Conservation (phyloP, 345 rosid species). For the Physaria fendleri region DNA sequence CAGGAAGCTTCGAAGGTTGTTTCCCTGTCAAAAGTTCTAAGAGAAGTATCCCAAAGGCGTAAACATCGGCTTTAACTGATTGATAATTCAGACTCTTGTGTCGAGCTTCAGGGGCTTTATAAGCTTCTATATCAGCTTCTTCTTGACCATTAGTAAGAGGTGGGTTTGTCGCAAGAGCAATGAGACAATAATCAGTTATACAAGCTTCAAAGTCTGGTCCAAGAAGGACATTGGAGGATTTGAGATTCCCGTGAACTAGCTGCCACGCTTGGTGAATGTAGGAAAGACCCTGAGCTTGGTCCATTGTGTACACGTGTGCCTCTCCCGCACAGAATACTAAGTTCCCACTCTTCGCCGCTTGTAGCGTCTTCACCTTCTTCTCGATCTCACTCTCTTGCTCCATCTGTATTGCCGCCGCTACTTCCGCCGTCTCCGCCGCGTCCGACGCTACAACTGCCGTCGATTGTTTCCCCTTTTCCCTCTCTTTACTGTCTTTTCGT, state of each 20-base stretch:
- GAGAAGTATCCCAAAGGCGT: conserved; percentile 64
- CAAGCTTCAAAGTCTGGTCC: conserved; percentile 83
- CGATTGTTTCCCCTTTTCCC: conserved; percentile 18
- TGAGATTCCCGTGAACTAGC: conserved; percentile 74
- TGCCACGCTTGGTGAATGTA: conserved; percentile 88
- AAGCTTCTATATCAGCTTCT: conserved; percentile 37
- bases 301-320: no score
- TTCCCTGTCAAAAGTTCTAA: conserved; percentile 79
- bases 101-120: conserved; percentile 58
- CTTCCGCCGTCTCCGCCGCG: conserved; percentile 42
- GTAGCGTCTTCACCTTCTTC: conserved; percentile 70
- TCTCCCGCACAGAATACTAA: conserved; percentile 84
- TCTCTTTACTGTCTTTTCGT: conserved; percentile 29
- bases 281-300: conserved; percentile 90
- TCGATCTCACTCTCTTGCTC: conserved; percentile 76
- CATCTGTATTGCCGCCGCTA: conserved; percentile 48
- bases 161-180: conserved; percentile 34
- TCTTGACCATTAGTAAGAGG: conserved; percentile 16
- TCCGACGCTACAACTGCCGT: conserved; percentile 26
- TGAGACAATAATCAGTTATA: conserved; percentile 59
- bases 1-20: conserved; percentile 56
- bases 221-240: conserved; percentile 77
- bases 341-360: conserved; percentile 71
- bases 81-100: conserved; percentile 35
- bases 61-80: conserved; percentile 58